Conservation (phyloP, 805 yeast genomes). For the Candida taoyuanica region DNA sequence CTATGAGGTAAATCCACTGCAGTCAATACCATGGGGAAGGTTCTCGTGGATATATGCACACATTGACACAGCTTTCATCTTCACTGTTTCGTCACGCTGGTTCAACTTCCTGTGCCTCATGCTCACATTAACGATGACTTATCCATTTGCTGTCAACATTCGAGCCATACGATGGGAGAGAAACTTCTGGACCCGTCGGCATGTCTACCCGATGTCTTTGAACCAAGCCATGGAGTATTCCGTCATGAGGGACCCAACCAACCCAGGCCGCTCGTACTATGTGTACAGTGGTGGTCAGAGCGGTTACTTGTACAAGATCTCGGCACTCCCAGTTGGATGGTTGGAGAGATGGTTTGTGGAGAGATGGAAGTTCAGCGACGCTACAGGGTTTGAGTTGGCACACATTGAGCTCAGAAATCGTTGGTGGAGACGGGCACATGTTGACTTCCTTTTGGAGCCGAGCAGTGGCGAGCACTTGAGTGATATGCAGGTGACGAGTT, state of each 20-base stretch:
- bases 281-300: not conserved
- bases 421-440: not conserved
- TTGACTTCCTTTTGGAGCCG: slow-evolving; percentile 4
- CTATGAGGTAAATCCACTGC: too few species aligned
- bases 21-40: too few species aligned
- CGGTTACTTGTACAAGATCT: not conserved
- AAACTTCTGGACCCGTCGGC: not conserved
- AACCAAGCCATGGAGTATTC: not conserved
- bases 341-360: slow-evolving; percentile 1
- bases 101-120: slow-evolving; percentile 2
- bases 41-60: too few species aligned
- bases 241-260: not conserved
- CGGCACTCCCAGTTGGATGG: not conserved
- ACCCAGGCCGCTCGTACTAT: not conserved
- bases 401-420: not conserved
- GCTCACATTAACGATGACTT: not conserved
- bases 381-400: slow-evolving; percentile 7
- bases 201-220: slow-evolving; percentile 2
- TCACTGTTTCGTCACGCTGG: too few species aligned
- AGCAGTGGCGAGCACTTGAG: not conserved
- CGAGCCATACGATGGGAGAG: not conserved
- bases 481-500: too few species aligned
- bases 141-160: not conserved
- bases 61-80: too few species aligned
- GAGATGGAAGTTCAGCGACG: slow-evolving; percentile 5